These are phyloP conservation scores for Aspergillus luchuensis DNA, from an alignment of 2,329 filamentous ascomycete genomes.

Conservation along the genomic window DNA sequence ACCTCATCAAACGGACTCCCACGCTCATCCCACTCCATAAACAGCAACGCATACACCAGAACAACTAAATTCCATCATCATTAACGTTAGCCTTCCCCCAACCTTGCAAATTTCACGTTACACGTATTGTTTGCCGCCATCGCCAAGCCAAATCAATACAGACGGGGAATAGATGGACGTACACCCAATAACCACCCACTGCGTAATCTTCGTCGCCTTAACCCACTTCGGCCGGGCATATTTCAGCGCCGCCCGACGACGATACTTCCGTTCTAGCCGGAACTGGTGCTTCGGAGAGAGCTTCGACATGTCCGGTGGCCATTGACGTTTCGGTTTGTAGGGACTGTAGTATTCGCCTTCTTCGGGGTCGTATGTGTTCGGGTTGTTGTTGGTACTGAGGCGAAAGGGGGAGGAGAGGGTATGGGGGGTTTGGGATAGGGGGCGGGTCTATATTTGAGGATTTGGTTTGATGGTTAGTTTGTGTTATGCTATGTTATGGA, in stretches of 20 bases:
- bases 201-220: slow-evolving; percentile 59
- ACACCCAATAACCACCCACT: slow-evolving; percentile 58
- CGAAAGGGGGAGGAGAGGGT: slow-evolving; percentile 5
- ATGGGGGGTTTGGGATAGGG: neutral
- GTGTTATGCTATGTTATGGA: neutral
- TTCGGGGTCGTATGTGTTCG: neutral
- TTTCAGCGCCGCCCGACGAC: slow-evolving; percentile 62
- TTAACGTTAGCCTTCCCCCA: slow-evolving; percentile 14
- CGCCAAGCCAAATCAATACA: neutral
- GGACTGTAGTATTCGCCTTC: slow-evolving; percentile 51
- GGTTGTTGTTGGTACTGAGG: neutral
- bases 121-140: too few species aligned
- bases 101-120: neutral
- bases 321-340: slow-evolving; percentile 62
- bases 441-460: neutral
- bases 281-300: slow-evolving; percentile 68
- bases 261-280: slow-evolving; percentile 67
- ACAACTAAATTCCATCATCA: slow-evolving; percentile 35
- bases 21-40: slow-evolving; percentile 49
- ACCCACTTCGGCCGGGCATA: slow-evolving; percentile 61
- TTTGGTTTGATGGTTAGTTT: neutral
- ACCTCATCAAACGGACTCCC: slow-evolving; percentile 46
- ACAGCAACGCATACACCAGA: slow-evolving; percentile 45
- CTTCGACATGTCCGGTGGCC: slow-evolving; percentile 66
- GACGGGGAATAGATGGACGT: slow-evolving; percentile 1